Conservation (phyloP, 2,329 filamentous ascomycete species). For the Rhynchosporium graminicola region DNA sequence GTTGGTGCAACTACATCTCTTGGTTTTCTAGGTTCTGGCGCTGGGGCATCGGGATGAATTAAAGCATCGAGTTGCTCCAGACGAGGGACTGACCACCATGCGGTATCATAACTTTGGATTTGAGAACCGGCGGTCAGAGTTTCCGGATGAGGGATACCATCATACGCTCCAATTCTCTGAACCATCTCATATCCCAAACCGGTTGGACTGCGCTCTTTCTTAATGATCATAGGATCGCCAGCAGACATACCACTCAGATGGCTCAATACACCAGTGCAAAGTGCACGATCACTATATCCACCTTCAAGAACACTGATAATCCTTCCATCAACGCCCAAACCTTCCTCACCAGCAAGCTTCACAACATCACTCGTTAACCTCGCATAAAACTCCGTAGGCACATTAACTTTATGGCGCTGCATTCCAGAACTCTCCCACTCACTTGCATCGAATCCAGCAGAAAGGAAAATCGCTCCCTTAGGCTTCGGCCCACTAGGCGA, state of each 20-base stretch:
- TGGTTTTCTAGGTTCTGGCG: slow-evolving; percentile 53
- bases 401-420: slow-evolving; percentile 94
- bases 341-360: slow-evolving; percentile 77
- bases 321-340: slow-evolving; percentile 74
- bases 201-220: slow-evolving; percentile 43
- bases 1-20: slow-evolving; percentile 63
- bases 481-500: slow-evolving; percentile 61
- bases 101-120: slow-evolving; percentile 58
- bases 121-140: slow-evolving; percentile 18
- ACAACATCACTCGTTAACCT: slow-evolving; percentile 85
- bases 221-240: slow-evolving; percentile 46
- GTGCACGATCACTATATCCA: slow-evolving; percentile 89
- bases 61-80: slow-evolving; percentile 70
- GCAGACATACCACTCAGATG: slow-evolving; percentile 82
- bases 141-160: slow-evolving; percentile 29
- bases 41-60: slow-evolving; percentile 51
- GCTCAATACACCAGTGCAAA: slow-evolving; percentile 85
- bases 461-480: slow-evolving; percentile 89
- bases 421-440: slow-evolving; percentile 91
- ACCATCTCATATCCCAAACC: slow-evolving; percentile 62
- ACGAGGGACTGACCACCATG: slow-evolving; percentile 69
- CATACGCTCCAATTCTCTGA: slow-evolving; percentile 50
- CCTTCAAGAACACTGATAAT: slow-evolving; percentile 94
- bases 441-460: slow-evolving; percentile 94
- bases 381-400: slow-evolving; percentile 95